These are phyloP conservation scores for Tephrocybe sp. DNA, from an alignment of 768 basidiomycete genomes.

Conservation along the genomic window DNA sequence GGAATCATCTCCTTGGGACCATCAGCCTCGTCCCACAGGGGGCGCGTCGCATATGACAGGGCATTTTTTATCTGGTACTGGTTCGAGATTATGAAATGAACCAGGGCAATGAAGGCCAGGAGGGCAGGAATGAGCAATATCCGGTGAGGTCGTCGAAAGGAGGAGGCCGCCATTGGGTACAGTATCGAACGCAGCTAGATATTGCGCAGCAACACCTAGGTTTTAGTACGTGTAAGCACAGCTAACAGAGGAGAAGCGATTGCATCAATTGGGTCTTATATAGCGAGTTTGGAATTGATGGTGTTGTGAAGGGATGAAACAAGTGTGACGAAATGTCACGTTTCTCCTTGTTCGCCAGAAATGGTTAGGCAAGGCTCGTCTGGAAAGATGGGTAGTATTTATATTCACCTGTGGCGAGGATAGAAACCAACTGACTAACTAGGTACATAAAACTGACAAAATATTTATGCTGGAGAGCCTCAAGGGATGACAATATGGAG, in stretches of 20 bases:
- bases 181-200: constrained; percentile 4
- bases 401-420: no score
- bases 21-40: constrained; percentile 56
- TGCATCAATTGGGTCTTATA: constrained; percentile 1
- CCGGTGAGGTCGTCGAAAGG: constrained; percentile 28
- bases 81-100: constrained; percentile 39
- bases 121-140: constrained; percentile 32
- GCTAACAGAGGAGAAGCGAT: constrained; percentile 4
- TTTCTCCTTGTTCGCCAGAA: no score
- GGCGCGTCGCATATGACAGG: constrained; percentile 56
- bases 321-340: no score
- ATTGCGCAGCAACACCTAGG: constrained; percentile 22
- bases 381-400: no score
- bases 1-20: constrained; percentile 48
- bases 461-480: no score
- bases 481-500: constrained; percentile 23
- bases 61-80: constrained; percentile 52
- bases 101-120: constrained; percentile 26
- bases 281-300: neutral
- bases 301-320: constrained; percentile 8
- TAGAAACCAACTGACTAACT: no score
- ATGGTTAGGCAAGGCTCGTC: no score
- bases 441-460: no score
- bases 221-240: constrained; percentile 15
- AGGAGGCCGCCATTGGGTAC: constrained; percentile 19